Conservation (phyloP, 2,329 filamentous ascomycete species). For the Diaporthe citri region DNA sequence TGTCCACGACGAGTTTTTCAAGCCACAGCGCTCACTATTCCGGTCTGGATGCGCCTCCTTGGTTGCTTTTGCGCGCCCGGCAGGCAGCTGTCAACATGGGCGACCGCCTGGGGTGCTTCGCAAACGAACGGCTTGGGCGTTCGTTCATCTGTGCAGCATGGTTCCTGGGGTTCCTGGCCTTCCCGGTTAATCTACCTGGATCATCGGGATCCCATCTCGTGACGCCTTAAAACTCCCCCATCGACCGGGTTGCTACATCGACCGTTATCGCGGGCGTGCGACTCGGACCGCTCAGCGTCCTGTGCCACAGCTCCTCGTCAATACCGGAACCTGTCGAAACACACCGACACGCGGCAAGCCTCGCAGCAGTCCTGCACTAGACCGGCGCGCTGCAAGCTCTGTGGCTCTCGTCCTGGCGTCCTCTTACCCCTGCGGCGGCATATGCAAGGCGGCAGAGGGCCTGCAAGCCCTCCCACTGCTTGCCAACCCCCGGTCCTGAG, state of each 20-base stretch:
- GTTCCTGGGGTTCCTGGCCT: background rate
- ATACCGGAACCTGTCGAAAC: slow-evolving; percentile 18
- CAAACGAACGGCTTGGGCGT: background rate
- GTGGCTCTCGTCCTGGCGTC: slow-evolving; percentile 29
- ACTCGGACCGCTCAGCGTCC: slow-evolving; percentile 25
- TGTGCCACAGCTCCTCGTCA: slow-evolving; percentile 19
- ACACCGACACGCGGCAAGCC: slow-evolving; percentile 33
- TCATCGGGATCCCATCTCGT: slow-evolving; percentile 30
- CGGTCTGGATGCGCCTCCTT: slow-evolving; percentile 12
- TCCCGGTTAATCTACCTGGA: slow-evolving; percentile 31
- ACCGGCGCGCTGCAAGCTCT: slow-evolving; percentile 3
- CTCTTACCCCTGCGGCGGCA: slow-evolving; percentile 31
- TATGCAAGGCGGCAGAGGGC: slow-evolving; percentile 33
- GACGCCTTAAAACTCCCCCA: slow-evolving; percentile 16
- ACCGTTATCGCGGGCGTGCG: slow-evolving; percentile 13
- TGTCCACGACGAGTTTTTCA: background rate
- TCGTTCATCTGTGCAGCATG: background rate
- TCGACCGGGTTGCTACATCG: slow-evolving; percentile 31
- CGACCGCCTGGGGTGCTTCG: background rate
- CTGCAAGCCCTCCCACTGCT: slow-evolving; percentile 10
- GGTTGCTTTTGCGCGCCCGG: slow-evolving; percentile 18
- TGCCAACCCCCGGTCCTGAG: slow-evolving; percentile 8
- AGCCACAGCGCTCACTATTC: slow-evolving; percentile 9
- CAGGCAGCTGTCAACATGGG: slow-evolving; percentile 2
- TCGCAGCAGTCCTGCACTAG: slow-evolving; percentile 38